Evolutionary conservation across 148 eudicot species (phyloP).

Genomic region (Dysphania ambrosioides): DNA sequence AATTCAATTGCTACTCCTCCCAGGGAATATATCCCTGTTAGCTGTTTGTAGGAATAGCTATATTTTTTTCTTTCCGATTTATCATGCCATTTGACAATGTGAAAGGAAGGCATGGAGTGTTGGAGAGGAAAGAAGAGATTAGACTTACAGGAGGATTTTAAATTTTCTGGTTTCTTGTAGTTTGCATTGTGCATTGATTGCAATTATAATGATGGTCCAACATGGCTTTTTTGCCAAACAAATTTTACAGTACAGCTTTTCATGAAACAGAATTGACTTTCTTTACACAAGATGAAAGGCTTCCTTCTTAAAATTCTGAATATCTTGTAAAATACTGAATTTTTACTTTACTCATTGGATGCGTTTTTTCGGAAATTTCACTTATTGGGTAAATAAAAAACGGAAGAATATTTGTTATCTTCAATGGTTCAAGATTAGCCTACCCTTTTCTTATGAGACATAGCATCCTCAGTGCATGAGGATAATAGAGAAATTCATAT

Average conservation of each 20-base stretch:
- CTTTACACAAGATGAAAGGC: not conserved
- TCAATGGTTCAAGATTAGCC: not conserved
- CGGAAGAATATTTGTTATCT: not conserved
- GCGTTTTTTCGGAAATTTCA: not conserved
- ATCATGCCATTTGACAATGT: not conserved
- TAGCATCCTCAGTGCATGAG: not conserved
- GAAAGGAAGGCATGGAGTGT: not conserved
- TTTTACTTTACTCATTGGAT: too few species aligned
- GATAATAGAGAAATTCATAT: too few species aligned
- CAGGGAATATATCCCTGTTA: not conserved
- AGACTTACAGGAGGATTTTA: not conserved
- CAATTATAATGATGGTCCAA: not conserved
- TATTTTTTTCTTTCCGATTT: not conserved
- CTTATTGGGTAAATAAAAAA: not conserved
- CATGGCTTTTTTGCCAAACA: too few species aligned
- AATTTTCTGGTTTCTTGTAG: not conserved
- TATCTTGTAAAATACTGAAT: too few species aligned
- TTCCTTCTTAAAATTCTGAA: not conserved
- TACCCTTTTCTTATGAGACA: not conserved
- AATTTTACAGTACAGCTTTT: too few species aligned
- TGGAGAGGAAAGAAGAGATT: not conserved
- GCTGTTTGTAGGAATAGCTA: not conserved
- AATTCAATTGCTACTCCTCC: not conserved
- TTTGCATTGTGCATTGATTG: not conserved
- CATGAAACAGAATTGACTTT: too few species aligned